phyloP scores from a whole-genome alignment of 768 basidiomycete species.

The Lactifluus pinguis region DNA sequence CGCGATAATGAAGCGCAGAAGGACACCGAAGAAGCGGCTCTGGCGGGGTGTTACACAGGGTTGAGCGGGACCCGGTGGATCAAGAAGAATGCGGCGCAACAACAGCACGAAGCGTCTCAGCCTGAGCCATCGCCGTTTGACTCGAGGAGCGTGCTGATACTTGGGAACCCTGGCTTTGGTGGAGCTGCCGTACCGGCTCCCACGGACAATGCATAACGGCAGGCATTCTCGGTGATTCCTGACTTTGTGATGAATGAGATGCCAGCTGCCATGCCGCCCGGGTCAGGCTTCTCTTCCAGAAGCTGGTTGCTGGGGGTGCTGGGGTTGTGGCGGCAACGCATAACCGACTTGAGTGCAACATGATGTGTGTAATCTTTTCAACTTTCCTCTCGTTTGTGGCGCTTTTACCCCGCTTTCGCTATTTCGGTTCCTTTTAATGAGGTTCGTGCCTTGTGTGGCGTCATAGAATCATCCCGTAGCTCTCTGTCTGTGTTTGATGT shows the following conservation, averaged over 20 bases:
- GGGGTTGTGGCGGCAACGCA: neutral
- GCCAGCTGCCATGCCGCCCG: neutral
- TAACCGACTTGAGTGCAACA: neutral
- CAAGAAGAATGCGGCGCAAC: neutral
- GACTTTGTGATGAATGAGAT: neutral
- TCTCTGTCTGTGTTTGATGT: neutral
- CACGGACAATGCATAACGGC: neutral
- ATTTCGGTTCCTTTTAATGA: neutral
- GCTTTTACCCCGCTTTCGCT: neutral
- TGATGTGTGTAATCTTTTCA: neutral
- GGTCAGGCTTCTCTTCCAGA: neutral
- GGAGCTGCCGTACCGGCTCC: neutral
- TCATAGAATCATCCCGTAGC: neutral
- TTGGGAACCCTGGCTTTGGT: conserved; percentile 8
- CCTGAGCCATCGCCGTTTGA: neutral
- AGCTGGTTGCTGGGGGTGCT: neutral
- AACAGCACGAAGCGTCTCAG: neutral
- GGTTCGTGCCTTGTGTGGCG: neutral
- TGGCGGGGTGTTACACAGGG: conserved; percentile 12
- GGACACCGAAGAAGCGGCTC: neutral
- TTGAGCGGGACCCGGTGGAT: conserved; percentile 4
- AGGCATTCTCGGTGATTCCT: neutral
- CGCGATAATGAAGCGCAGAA: neutral
- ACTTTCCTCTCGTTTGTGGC: neutral
- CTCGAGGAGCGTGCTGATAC: conserved; percentile 3